Conservation (phyloP, 1,284 basidiomycete species). For the Flammula alnicola region DNA sequence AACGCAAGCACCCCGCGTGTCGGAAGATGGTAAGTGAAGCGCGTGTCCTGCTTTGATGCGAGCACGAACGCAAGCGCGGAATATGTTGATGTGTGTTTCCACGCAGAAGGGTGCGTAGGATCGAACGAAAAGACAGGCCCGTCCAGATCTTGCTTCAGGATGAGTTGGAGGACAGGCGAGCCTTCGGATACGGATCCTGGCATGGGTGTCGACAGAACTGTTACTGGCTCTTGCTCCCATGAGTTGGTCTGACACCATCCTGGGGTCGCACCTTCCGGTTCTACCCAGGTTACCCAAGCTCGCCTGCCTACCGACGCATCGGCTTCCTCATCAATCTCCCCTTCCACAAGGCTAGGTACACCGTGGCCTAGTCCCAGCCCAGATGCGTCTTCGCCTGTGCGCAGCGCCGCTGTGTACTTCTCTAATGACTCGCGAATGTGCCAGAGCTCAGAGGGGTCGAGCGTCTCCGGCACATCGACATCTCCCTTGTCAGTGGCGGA, state of each 20-base stretch:
- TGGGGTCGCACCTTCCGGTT: conserved; percentile 50
- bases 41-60: conserved; percentile 89
- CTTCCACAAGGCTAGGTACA: conserved; percentile 77
- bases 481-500: conserved; percentile 49
- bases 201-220: conserved; percentile 64
- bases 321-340: conserved; percentile 85
- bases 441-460: conserved; percentile 84
- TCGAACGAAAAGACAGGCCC: conserved; percentile 71
- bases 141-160: conserved; percentile 84
- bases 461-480: conserved; percentile 84
- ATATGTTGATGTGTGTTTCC: conserved; percentile 82
- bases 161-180: conserved; percentile 47
- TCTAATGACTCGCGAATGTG: conserved; percentile 81
- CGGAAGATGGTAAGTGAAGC: conserved; percentile 78
- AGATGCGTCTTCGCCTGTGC: conserved; percentile 58
- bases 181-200: conserved; percentile 45
- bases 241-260: conserved; percentile 17
- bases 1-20: conserved; percentile 72
- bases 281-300: conserved; percentile 68
- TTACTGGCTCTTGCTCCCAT: conserved; percentile 47
- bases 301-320: conserved; percentile 70
- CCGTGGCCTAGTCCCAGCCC: conserved; percentile 65
- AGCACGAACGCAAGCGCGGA: conserved; percentile 93
- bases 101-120: conserved; percentile 42
- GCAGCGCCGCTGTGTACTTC: conserved; percentile 77